Evolutionary conservation across 108 stramenopile species (phyloP).

Genomic region (Skeletonema potamos): DNA sequence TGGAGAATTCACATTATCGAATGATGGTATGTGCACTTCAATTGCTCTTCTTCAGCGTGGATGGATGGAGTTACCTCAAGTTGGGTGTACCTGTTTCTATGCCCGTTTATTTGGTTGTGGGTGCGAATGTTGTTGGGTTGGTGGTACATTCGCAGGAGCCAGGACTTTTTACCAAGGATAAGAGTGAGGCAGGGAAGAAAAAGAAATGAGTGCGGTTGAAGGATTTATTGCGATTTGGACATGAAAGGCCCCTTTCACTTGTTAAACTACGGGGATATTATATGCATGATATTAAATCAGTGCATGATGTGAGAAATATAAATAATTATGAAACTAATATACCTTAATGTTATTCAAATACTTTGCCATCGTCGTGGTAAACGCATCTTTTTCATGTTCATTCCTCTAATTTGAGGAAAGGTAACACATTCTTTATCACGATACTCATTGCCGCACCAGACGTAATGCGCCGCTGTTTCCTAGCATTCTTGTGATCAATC

Average conservation of each 20-base stretch:
- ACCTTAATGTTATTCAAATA: too few relatives aligned
- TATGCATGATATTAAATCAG: too few relatives aligned
- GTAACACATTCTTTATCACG: not conserved
- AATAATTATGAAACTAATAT: too few relatives aligned
- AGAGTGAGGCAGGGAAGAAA: not conserved
- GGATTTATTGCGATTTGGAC: too few relatives aligned
- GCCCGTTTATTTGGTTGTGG: not conserved
- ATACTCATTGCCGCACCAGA: not conserved
- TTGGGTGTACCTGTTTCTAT: not conserved
- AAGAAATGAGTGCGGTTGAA: not conserved
- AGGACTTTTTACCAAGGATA: conserved; percentile 44
- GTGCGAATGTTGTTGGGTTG: conserved; percentile 12
- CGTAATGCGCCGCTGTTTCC: not conserved
- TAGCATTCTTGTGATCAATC: not conserved
- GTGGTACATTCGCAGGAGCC: conserved; percentile 32
- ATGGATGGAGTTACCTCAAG: not conserved
- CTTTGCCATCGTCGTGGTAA: too few relatives aligned
- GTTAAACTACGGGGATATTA: too few relatives aligned
- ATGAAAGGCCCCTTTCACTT: too few relatives aligned
- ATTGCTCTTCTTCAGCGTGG: not conserved
- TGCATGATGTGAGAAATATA: too few relatives aligned
- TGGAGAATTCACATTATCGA: conserved; percentile 19
- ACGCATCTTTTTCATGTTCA: too few relatives aligned
- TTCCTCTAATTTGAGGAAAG: not conserved
- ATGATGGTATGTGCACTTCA: conserved; percentile 2